Evolutionary conservation across 2,329 filamentous ascomycete genomes (phyloP), one percentile per base, ranked within the genome.

Genomic region (Fusarium ambrosium): DNA sequence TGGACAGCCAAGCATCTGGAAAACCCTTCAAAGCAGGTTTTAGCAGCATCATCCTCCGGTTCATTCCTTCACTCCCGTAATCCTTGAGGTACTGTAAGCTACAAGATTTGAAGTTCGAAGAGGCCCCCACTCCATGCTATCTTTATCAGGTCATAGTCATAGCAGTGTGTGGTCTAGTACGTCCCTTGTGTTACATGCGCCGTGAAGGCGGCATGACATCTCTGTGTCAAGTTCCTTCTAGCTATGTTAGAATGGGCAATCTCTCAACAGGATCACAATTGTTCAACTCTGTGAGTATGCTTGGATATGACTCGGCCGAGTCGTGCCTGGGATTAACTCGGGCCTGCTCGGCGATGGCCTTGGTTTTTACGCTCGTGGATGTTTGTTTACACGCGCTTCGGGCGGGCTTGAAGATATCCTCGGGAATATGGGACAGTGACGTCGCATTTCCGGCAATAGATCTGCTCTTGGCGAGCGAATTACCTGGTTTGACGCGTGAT

Each of bases 401-500:
- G 45, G 61, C 45, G 32, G 48, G 9, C 4, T 27, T 59, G 51
- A 58, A 43, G 16, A 55, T 29, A 55, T 55, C 45, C 14, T 56
- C 45, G 45, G 60, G 41, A 53, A 62, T 51, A 53, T 29, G 36
- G 24, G 43, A 43, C 11, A 34, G 34, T 51, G 39, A n/a, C 39
- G 29, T 48, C n/a, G n/a, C 45, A 63, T 39, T 51, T 29, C 61
- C 32, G 61, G 45, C 11, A 55, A 51, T n/a, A 48, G n/a, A 48
- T 36, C 20, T 34, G 34, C 37, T 53, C 27, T 64, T 43, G 16
- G 61, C 48, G 45, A 64, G 45, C 24, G 45, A 55, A 39, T 56
- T 39, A 64, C 34, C 22, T 29, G 9, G 18, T 16, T 41, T 39
- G 61, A 39, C n/a, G 32, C 22, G 60, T 7, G 36, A 53, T 41